phyloP scores from a whole-genome alignment of 2,329 filamentous ascomycete genomes.

The Xenoacremonium recifei region DNA sequence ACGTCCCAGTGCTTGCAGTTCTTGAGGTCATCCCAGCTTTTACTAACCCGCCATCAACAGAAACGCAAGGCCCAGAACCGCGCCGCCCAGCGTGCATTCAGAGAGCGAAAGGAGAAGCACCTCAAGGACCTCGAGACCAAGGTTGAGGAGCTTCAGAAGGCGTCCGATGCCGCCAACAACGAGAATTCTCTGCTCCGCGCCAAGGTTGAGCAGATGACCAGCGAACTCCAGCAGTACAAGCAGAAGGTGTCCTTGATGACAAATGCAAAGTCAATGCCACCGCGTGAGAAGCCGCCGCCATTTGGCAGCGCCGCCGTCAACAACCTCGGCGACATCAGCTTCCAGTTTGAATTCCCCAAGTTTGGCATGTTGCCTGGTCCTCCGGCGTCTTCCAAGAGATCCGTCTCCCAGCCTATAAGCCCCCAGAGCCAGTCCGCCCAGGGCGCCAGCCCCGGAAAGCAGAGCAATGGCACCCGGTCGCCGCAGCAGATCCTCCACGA shows the following conservation, averaged over 20 bases:
- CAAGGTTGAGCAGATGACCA: conserved; percentile 85
- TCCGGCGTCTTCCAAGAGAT: conserved; percentile 26
- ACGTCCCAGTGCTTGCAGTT: conserved; percentile 43
- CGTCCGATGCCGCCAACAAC: conserved; percentile 76
- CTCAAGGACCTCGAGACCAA: conserved; percentile 81
- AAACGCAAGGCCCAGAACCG: conserved; percentile 96
- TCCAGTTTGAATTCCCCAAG: conserved; percentile 94
- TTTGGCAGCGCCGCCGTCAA: conserved; percentile 50
- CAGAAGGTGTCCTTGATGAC: conserved; percentile 70
- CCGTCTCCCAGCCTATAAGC: conserved; percentile 32
- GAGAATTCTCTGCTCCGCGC: conserved; percentile 82
- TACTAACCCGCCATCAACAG: conserved; percentile 42
- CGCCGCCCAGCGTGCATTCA: conserved; percentile 88
- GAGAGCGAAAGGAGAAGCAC: conserved; percentile 92
- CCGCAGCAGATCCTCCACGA: conserved; percentile 9
- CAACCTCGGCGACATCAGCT: conserved; percentile 72
- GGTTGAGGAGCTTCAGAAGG: conserved; percentile 75
- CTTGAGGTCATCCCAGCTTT: background rate
- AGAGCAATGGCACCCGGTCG: conserved; percentile 22
- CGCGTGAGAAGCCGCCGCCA: conserved; percentile 35
- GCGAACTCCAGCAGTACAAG: conserved; percentile 85
- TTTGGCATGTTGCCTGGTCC: conserved; percentile 73
- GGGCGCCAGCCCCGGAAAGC: conserved; percentile 27
- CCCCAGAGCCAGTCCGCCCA: conserved; percentile 25
- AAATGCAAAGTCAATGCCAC: conserved; percentile 31